A percentile compares a stretch with the other conserved stretches of the same genome.
These are phyloP conservation scores for Eimeria praecox DNA, from an alignment of 169 alveolate genomes.

Conservation along the genomic window DNA sequence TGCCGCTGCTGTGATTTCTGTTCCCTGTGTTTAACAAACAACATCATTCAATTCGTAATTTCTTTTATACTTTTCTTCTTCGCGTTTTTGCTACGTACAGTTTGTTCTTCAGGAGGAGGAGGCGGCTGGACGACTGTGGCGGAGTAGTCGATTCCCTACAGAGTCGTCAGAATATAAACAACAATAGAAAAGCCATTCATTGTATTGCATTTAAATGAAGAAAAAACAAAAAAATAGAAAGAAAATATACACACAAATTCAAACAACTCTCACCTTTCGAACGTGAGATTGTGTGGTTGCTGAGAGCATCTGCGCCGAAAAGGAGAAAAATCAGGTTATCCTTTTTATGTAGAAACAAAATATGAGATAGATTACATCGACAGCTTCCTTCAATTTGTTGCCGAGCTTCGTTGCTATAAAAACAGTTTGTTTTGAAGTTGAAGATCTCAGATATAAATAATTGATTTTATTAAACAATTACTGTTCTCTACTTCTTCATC, in stretches of 20 bases:
- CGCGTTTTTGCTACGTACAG: not conserved
- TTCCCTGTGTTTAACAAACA: not conserved
- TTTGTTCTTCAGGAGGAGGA: conserved; percentile 49
- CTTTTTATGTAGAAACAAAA: not conserved
- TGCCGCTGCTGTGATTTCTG: not conserved
- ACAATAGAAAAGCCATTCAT: not conserved
- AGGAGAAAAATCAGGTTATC: no score
- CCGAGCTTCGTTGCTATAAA: conserved; percentile 58
- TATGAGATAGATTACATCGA: not conserved
- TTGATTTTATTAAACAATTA: not conserved
- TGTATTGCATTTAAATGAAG: not conserved
- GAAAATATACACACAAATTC: not conserved
- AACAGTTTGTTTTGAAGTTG: no score
- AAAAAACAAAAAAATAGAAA: no score
- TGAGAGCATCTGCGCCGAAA: conserved; percentile 23
- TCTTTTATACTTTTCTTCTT: not conserved
- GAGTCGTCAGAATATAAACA: not conserved
- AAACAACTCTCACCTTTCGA: not conserved
- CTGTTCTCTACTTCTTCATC: conserved; percentile 48
- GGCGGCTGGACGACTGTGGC: conserved; percentile 71
- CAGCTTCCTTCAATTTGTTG: conserved; percentile 70
- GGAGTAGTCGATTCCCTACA: conserved; percentile 57
- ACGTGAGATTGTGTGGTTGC: conserved; percentile 20
- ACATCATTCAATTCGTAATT: not conserved
- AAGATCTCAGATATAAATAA: no score